Percentiles rank a stretch among this genome's conserved stretches.
phyloP scores from a whole-genome alignment of 2,329 filamentous ascomycete genomes.

The Aspergillus sp. region DNA sequence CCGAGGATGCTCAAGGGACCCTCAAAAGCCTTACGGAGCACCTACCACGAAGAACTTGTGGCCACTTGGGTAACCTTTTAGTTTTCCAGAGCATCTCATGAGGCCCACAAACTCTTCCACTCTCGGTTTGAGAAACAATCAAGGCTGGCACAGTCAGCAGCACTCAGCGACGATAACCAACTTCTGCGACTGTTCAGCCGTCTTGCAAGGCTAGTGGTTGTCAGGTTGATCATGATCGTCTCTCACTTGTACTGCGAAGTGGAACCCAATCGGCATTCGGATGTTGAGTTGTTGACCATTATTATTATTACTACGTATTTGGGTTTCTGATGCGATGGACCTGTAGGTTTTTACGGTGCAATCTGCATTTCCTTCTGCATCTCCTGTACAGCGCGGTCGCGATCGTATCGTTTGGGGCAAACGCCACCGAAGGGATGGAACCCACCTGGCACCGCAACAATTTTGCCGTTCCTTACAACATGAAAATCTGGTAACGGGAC shows the following conservation, averaged over 20 bases:
- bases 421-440: background rate
- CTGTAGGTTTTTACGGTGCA: too few species aligned
- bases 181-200: background rate
- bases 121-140: background rate
- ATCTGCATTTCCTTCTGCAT: too few species aligned
- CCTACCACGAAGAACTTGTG: too few species aligned
- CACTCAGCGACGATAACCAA: background rate
- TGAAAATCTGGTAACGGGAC: background rate
- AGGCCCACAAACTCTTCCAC: background rate
- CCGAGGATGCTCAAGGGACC: too few species aligned
- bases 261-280: background rate
- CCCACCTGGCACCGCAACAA: background rate
- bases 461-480: background rate
- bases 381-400: too few species aligned
- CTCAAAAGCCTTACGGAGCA: too few species aligned
- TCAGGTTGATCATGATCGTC: background rate
- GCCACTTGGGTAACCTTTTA: too few species aligned
- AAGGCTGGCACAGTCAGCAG: background rate
- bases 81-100: too few species aligned
- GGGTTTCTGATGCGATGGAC: background rate
- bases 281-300: too few species aligned
- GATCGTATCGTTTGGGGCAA: background rate
- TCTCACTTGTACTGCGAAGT: background rate
- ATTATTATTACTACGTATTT: background rate
- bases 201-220: background rate